These are phyloP conservation scores for Puccinia brachypodii DNA, from an alignment of 1,284 basidiomycete species.

Conservation along the genomic window DNA sequence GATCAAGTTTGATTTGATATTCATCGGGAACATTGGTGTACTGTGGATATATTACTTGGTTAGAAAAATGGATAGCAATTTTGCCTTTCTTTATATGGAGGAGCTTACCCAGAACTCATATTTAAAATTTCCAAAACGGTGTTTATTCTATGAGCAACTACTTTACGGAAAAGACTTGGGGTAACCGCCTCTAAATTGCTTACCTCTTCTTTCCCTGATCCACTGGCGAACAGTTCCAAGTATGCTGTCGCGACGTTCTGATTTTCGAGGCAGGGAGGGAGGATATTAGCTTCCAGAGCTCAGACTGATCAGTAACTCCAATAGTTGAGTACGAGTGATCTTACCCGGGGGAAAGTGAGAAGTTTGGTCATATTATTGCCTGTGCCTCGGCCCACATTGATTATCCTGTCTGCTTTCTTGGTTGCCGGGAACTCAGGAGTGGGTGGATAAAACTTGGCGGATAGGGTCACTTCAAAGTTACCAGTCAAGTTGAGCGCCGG, in stretches of 20 bases:
- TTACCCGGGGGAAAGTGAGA: slow-evolving; percentile 25
- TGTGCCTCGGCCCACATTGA: slow-evolving; percentile 3
- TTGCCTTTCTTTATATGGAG: neutral
- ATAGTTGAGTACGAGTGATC: neutral
- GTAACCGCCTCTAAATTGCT: neutral
- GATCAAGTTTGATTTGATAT: slow-evolving; percentile 64
- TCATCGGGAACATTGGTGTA: slow-evolving; percentile 70
- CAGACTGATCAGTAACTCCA: neutral
- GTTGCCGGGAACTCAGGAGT: neutral
- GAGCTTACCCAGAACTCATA: slow-evolving; percentile 45
- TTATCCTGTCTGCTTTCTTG: slow-evolving; percentile 11
- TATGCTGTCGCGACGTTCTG: slow-evolving; percentile 37
- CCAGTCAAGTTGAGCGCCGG: neutral
- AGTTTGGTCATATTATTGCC: slow-evolving; percentile 3
- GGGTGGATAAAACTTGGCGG: slow-evolving; percentile 36
- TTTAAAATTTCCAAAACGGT: neutral
- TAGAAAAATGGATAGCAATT: neutral
- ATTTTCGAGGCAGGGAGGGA: neutral
- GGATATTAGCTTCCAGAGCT: neutral
- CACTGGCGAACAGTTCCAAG: slow-evolving; percentile 39
- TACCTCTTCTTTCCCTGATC: slow-evolving; percentile 32
- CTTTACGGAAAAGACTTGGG: neutral
- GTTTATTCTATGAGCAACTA: neutral
- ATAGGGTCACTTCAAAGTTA: slow-evolving; percentile 26
- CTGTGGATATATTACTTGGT: slow-evolving; percentile 59